Conservation (phyloP, 306 rosid genomes). For the Glycyrrhiza uralensis region DNA sequence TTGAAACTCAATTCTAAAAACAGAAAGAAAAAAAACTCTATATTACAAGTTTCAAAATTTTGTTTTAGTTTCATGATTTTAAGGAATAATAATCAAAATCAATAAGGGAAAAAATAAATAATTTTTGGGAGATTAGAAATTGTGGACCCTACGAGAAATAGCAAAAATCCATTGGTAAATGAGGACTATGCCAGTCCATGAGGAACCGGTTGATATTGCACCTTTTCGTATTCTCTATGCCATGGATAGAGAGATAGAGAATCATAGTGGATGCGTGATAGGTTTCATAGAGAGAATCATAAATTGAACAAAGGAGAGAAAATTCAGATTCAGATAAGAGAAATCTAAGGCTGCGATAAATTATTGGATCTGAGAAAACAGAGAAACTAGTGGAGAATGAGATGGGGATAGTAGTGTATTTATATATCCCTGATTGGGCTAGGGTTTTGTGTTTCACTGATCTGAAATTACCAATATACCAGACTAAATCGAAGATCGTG, state of each 20-base stretch:
- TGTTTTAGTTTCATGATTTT: too few species aligned
- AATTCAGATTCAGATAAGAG: not conserved
- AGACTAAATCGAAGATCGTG: not conserved
- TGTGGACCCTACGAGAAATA: conserved; percentile 64
- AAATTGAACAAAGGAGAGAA: too few species aligned
- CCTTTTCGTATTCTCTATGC: conserved; percentile 44
- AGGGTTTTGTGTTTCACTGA: conserved; percentile 10
- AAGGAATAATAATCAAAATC: not conserved
- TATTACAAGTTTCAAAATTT: too few species aligned
- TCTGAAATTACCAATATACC: not conserved
- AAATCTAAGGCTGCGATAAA: not conserved
- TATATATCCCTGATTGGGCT: not conserved
- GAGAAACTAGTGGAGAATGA: not conserved
- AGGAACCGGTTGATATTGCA: conserved; percentile 53
- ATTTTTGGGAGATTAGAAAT: not conserved
- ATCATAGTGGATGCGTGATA: conserved; percentile 38
- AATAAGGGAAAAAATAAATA: not conserved
- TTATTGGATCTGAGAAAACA: not conserved
- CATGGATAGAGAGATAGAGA: conserved; percentile 33
- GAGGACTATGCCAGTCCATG: conserved; percentile 61
- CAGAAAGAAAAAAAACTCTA: not conserved
- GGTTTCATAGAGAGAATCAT: not conserved
- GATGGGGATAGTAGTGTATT: not conserved
- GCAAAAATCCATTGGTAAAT: conserved; percentile 37
- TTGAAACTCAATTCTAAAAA: not conserved